Percentiles rank a stretch among this genome's conserved stretches.
phyloP scores from a whole-genome alignment of 345 rosid species.

The Syzygium grande region DNA sequence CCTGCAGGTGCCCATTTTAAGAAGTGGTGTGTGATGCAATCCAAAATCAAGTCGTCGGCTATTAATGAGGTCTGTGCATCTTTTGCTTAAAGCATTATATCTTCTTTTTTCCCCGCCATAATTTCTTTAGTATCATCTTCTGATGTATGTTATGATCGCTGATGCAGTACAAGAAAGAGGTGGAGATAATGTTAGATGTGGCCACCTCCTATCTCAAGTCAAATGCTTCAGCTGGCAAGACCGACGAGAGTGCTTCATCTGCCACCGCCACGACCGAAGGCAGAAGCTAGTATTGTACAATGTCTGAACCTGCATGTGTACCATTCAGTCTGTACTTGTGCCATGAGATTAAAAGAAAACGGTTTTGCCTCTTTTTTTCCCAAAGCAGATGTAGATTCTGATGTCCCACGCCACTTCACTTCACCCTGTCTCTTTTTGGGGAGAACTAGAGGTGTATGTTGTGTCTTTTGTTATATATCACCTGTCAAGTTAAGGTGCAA shows the following conservation, averaged over 20 bases:
- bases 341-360: not conserved
- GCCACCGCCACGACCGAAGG: conserved; percentile 19
- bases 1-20: conserved; percentile 86
- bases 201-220: conserved; percentile 35
- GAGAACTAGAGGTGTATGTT: conserved; percentile 15
- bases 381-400: not conserved
- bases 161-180: conserved; percentile 78
- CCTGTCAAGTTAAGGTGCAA: not conserved
- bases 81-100: not conserved
- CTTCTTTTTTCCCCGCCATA: not conserved
- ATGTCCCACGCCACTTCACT: not conserved
- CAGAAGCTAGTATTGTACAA: conserved; percentile 8
- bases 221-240: conserved; percentile 4
- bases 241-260: conserved; percentile 1
- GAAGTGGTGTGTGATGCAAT: conserved; percentile 99
- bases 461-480: not conserved
- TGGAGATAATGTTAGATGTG: conserved; percentile 58
- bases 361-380: not conserved
- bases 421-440: conserved; percentile 21
- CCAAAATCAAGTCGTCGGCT: conserved; percentile 86
- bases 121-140: not conserved
- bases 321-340: not conserved
- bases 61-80: conserved; percentile 55
- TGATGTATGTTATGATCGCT: not conserved
- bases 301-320: not conserved